Conservation (phyloP, 1,284 basidiomycete species). For the Paramarasmius palmivorus region DNA sequence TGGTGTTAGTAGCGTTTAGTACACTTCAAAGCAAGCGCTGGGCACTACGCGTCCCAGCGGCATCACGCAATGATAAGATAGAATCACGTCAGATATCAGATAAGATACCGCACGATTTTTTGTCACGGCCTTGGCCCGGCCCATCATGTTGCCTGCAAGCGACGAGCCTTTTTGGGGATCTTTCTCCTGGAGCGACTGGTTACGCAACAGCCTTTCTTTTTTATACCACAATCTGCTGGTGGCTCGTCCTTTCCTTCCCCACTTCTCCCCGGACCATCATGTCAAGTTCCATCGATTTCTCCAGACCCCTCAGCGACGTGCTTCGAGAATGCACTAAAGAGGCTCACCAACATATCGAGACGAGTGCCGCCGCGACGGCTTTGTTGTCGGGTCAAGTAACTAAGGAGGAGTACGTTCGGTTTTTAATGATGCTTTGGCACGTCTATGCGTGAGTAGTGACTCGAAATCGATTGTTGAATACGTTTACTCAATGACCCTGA, state of each 20-base stretch:
- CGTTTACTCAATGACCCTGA: neutral
- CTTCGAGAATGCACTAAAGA: slow-evolving; percentile 58
- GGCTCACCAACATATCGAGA: slow-evolving; percentile 64
- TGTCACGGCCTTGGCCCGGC: too few species aligned
- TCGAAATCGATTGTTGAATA: slow-evolving; percentile 3
- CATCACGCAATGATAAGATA: too few species aligned
- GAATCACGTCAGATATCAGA: too few species aligned
- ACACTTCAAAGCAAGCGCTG: too few species aligned
- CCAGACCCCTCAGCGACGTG: slow-evolving; percentile 45
- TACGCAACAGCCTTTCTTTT: too few species aligned
- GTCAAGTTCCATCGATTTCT: slow-evolving; percentile 37
- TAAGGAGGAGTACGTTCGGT: slow-evolving; percentile 68
- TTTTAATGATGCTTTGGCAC: slow-evolving; percentile 77
- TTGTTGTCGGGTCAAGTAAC: slow-evolving; percentile 63
- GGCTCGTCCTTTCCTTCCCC: slow-evolving; percentile 18
- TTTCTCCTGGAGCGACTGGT: too few species aligned
- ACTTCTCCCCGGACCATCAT: slow-evolving; percentile 23
- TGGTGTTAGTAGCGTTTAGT: too few species aligned
- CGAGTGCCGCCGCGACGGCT: slow-evolving; percentile 59
- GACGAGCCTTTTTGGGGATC: too few species aligned
- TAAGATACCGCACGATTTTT: too few species aligned
- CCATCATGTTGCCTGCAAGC: too few species aligned
- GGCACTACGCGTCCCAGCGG: too few species aligned
- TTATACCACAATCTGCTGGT: too few species aligned
- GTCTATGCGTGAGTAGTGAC: slow-evolving; percentile 67